Conservation (phyloP, 2,329 filamentous ascomycete genomes). For the Penicillium capsulatum region DNA sequence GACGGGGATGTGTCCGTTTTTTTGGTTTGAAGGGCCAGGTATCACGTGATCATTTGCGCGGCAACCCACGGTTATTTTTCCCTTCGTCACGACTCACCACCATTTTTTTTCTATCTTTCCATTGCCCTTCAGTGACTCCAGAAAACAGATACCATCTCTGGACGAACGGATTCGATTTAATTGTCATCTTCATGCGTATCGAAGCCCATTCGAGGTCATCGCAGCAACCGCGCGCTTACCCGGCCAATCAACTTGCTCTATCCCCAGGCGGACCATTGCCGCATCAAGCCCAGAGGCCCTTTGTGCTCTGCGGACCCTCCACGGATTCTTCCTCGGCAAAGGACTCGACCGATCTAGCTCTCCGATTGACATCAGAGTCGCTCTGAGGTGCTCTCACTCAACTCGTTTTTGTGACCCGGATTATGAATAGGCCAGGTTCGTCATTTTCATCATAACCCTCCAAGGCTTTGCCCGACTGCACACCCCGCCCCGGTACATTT, state of each 20-base stretch:
- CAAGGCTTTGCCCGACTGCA: conserved; percentile 6
- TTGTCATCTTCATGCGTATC: too few species aligned
- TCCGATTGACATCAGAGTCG: conserved; percentile 14
- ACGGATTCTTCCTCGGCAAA: conserved; percentile 9
- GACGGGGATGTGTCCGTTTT: conserved; percentile 18
- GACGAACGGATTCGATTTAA: too few species aligned
- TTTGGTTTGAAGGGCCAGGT: conserved; percentile 21
- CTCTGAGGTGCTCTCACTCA: conserved; percentile 7
- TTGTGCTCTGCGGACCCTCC: conserved; percentile 19
- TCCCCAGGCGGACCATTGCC: conserved; percentile 27
- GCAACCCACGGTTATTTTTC: conserved; percentile 4
- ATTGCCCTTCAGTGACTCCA: too few species aligned
- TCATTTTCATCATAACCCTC: conserved; percentile 28
- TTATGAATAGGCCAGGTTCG: conserved; percentile 51
- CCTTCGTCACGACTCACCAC: too few species aligned
- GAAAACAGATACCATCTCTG: too few species aligned
- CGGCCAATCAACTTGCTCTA: conserved; percentile 28
- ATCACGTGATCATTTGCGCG: conserved; percentile 24
- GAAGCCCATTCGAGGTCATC: conserved; percentile 9
- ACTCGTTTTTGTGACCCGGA: conserved; percentile 8
- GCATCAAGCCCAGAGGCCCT: conserved; percentile 21
- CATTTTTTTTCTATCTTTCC: too few species aligned
- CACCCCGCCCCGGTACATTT: neutral
- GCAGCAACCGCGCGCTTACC: conserved; percentile 20
- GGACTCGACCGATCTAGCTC: conserved; percentile 8